Evolutionary conservation across 2,329 filamentous ascomycete genomes (phyloP).

Genomic region (Colletotrichum cuscutae): DNA sequence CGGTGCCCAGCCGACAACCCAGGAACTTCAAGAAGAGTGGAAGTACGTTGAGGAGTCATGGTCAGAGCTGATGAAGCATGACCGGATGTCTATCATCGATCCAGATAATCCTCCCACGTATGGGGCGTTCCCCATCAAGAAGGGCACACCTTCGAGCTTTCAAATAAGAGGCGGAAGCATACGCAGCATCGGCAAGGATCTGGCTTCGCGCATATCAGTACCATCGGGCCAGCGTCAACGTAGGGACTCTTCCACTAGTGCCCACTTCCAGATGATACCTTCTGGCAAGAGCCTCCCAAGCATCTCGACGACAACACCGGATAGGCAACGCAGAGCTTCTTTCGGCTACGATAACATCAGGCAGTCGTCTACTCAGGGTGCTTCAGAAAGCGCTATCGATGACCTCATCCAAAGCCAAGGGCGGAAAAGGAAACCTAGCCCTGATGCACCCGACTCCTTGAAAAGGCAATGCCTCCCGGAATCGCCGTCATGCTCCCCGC

Average conservation of each 20-base stretch:
- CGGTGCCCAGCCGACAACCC: not conserved
- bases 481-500: not conserved
- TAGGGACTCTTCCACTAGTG: not conserved
- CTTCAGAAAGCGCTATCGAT: not conserved
- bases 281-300: not conserved
- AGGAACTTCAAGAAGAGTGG: conserved; percentile 6
- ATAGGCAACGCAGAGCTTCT: not conserved
- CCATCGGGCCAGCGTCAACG: not conserved
- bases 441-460: not conserved
- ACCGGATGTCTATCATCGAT: conserved; percentile 1
- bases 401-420: conserved; percentile 2
- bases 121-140: not conserved
- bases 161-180: conserved; percentile 11
- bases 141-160: not conserved
- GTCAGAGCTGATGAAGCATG: not conserved
- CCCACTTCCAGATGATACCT: not conserved
- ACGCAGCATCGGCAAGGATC: not conserved
- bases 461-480: conserved; percentile 7
- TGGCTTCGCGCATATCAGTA: not conserved
- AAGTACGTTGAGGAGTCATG: not conserved
- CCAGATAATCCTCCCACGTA: not conserved
- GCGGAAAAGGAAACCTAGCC: conserved; percentile 8
- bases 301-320: not conserved
- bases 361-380: not conserved
- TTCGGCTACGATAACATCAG: not conserved